These are phyloP conservation scores for Cladochytrium replicatum DNA, from an alignment of 192 early-diverging fungal species.

Conservation along the genomic window DNA sequence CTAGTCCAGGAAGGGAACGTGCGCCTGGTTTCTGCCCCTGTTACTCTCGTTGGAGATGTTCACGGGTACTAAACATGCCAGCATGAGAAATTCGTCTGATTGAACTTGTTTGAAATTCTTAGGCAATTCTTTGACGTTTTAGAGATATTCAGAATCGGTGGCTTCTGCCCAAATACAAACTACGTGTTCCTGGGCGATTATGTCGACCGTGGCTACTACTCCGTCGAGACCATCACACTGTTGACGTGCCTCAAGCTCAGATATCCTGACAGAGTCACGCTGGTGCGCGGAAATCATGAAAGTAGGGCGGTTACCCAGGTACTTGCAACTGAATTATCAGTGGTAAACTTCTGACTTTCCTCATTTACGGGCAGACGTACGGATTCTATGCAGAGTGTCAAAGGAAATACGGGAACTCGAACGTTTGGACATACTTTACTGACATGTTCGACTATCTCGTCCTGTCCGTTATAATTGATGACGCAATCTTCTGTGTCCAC, in stretches of 20 bases:
- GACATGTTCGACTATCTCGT: slow-evolving; percentile 91
- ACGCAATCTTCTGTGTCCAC: slow-evolving; percentile 89
- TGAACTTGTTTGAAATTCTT: too few species aligned
- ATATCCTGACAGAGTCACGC: slow-evolving; percentile 77
- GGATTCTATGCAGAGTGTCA: slow-evolving; percentile 91
- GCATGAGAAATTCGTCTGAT: too few species aligned
- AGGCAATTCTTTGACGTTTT: slow-evolving; percentile 82
- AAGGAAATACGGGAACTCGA: slow-evolving; percentile 71
- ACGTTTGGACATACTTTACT: slow-evolving; percentile 89
- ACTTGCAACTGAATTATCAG: slow-evolving; percentile 1
- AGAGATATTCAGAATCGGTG: slow-evolving; percentile 79
- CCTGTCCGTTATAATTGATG: slow-evolving; percentile 77
- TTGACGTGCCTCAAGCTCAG: slow-evolving; percentile 80
- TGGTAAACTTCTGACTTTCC: not conserved
- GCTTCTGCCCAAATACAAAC: slow-evolving; percentile 70
- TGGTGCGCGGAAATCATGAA: slow-evolving; percentile 93
- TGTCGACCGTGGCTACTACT: slow-evolving; percentile 77
- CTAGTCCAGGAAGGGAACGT: slow-evolving; percentile 81
- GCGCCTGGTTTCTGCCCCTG: slow-evolving; percentile 68
- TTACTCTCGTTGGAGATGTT: slow-evolving; percentile 87
- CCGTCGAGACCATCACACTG: slow-evolving; percentile 85
- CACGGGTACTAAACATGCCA: too few species aligned
- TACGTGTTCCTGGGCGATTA: slow-evolving; percentile 85
- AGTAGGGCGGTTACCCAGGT: slow-evolving; percentile 84
- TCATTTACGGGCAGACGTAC: slow-evolving; percentile 49